Evolutionary conservation across 495 filamentous ascomycete species (phyloP), one percentile per base, ranked within the genome.

Genomic region (Talaromyces adpressus): DNA sequence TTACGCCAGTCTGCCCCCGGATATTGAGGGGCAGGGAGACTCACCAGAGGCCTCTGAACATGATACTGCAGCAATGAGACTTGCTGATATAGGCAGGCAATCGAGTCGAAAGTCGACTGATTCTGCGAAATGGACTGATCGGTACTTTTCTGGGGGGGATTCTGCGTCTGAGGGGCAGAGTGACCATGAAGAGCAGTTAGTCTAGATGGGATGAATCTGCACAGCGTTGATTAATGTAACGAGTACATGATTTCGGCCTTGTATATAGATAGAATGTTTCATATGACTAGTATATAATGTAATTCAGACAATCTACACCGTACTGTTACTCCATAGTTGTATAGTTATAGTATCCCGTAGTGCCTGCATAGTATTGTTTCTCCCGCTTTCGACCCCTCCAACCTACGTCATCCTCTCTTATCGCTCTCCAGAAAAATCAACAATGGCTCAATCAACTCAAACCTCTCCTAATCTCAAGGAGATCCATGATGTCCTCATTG

Each of bases 401-500:
- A 41, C 36, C 2, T 41, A 41, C 36, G 36, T 41, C 36, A 41
- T 41, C 1, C 32, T 12, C 36, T 56, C 23, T 56, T 30, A 56
- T 56, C 53, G 23, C 12, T 16, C 18, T 49, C n/a, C n/a, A 6
- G 18, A 45, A 56, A 7, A 56, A 7, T 25, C 22, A 16, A 56
- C 22, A 56, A 56, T 56, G 52, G 20, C 52, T 14, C n/a, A 56
- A 14, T 29, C 52, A 29, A 29, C n/a, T 14, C 39, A 71, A 71
- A 49, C 20, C 30, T 32, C 30, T 67, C 72, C 36, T 67, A 81
- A 96, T 70, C 81, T 97, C 57, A 81, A 89, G 68, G 85, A 91
- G 27, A 89, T 97, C 62, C 91, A 91, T 67, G 90, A 95, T 70
- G 84, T 85, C 39, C 82, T 97, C 41, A 77, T 95, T 65, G 73